Evolutionary conservation across 1,284 basidiomycete species (phyloP).

Genomic region (Ceratobasidium theobromae): DNA sequence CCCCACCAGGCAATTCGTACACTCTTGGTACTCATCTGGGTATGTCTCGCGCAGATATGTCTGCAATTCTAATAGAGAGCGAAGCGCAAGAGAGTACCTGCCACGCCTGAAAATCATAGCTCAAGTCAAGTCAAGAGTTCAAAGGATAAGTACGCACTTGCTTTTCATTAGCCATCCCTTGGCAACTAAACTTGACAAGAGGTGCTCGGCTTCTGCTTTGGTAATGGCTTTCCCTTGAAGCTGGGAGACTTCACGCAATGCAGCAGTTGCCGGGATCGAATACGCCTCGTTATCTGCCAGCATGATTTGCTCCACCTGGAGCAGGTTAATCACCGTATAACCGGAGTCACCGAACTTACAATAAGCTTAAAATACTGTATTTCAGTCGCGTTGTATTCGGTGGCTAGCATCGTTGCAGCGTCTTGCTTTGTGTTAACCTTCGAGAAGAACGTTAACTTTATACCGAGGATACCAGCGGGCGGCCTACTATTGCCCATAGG

Average conservation of each 20-base stretch:
- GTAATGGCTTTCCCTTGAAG: slow-evolving; percentile 63
- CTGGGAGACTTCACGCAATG: slow-evolving; percentile 65
- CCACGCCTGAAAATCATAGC: slow-evolving; percentile 52
- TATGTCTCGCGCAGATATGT: slow-evolving; percentile 75
- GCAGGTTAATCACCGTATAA: not conserved
- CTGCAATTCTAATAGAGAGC: slow-evolving; percentile 71
- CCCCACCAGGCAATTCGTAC: slow-evolving; percentile 73
- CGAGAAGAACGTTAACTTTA: not conserved
- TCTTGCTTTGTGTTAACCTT: slow-evolving; percentile 78
- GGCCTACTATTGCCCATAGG: slow-evolving; percentile 62
- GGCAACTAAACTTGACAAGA: slow-evolving; percentile 76
- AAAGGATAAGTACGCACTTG: slow-evolving; percentile 54
- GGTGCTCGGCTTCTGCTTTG: slow-evolving; percentile 70
- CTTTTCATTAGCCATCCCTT: slow-evolving; percentile 78
- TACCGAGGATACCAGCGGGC: slow-evolving; percentile 37
- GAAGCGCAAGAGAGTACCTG: slow-evolving; percentile 74
- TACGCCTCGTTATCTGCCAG: slow-evolving; percentile 71
- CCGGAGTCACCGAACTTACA: slow-evolving; percentile 48
- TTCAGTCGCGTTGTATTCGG: slow-evolving; percentile 73
- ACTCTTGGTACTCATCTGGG: slow-evolving; percentile 65
- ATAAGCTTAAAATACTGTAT: slow-evolving; percentile 80
- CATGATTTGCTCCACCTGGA: slow-evolving; percentile 84
- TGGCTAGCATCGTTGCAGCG: slow-evolving; percentile 76
- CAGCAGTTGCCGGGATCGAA: slow-evolving; percentile 73
- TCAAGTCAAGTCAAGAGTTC: not conserved